Evolutionary conservation across 495 filamentous ascomycete genomes (phyloP), one percentile per base, ranked within the genome.

Genomic region (Aspergillus olivimuriae): DNA sequence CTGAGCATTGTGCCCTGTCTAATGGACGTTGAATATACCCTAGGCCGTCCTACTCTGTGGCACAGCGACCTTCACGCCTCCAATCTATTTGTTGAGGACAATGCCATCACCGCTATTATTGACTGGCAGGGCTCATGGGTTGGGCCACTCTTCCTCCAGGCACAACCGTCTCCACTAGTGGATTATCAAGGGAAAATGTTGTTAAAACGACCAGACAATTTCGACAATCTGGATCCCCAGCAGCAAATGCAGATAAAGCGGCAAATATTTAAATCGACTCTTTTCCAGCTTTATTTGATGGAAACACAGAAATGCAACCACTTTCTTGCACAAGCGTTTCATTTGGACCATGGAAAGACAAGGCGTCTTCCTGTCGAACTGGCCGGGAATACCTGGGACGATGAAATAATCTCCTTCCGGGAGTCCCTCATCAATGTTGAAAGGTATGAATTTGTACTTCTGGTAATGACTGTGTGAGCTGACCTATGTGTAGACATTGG

Each of bases 1-100:
- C 31, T 57, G 18, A 40, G 26, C 9, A 39, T 61, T 26, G 48
- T 50, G 26, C 60, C 57, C 44, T 46, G 35, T 40, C 46, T 68
- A n/a, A 17, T 68, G 24, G 53, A 52, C 30, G 41, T 50, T 21
- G 50, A 60, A n/a, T 12, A 37, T 30, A 10, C 22, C 8, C 48
- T 66, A 6, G 26, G 1, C 37, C 44, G 48, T 3, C 44, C 63
- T 19, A 52, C 36, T 17, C 28, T 70, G 11, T 69, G 60, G 61
- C 62, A 72, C 39, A 23, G 31, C 4, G 66, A 72, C 35, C 58
- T 72, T 30, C 63, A 65, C 43, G 53, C 59, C 17, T 55, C 56
- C 0, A 72, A 72, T 43, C 44, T 72, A 5, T 68, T 69, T 33
- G 47, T 69, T 4, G 40, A 58, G 36, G 38, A 60, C 9, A 37